phyloP scores from a whole-genome alignment of 345 rosid genomes.

The Heritiera littoralis region DNA sequence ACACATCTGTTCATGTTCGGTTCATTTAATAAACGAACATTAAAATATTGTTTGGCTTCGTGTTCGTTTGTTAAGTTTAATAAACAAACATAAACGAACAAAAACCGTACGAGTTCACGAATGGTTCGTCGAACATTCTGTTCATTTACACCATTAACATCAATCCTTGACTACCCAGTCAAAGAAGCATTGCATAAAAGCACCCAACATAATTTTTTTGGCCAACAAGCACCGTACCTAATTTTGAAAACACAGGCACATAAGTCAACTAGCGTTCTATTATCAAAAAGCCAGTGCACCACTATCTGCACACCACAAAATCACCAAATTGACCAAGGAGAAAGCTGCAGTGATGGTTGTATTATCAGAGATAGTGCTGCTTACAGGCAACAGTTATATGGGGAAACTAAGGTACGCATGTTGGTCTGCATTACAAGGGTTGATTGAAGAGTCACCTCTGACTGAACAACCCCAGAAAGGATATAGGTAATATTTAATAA shows the following conservation, averaged over 20 bases:
- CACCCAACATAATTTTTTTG: too few species aligned
- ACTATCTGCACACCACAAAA: background rate
- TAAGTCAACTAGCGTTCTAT: background rate
- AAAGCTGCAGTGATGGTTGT: background rate
- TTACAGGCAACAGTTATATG: too few species aligned
- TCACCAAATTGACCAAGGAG: background rate
- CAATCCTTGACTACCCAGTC: background rate
- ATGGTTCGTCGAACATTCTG: too few species aligned
- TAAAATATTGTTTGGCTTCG: too few species aligned
- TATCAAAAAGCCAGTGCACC: background rate
- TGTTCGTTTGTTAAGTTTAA: too few species aligned
- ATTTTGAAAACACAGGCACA: background rate
- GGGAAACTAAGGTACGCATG: too few species aligned
- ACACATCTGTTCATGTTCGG: too few species aligned
- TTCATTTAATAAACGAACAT: too few species aligned
- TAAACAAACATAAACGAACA: too few species aligned
- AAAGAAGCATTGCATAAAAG: constrained; percentile 1
- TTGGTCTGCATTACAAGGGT: too few species aligned
- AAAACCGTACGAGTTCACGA: too few species aligned
- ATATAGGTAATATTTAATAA: background rate
- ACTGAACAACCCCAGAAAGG: background rate
- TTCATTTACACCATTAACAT: too few species aligned
- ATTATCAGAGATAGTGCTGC: background rate
- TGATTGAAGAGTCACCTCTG: background rate
- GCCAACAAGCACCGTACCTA: background rate